A percentile compares a stretch with the other conserved stretches of the same genome.
phyloP scores from a whole-genome alignment of 495 filamentous ascomycete genomes.

The Pseudevernia furfuracea region DNA sequence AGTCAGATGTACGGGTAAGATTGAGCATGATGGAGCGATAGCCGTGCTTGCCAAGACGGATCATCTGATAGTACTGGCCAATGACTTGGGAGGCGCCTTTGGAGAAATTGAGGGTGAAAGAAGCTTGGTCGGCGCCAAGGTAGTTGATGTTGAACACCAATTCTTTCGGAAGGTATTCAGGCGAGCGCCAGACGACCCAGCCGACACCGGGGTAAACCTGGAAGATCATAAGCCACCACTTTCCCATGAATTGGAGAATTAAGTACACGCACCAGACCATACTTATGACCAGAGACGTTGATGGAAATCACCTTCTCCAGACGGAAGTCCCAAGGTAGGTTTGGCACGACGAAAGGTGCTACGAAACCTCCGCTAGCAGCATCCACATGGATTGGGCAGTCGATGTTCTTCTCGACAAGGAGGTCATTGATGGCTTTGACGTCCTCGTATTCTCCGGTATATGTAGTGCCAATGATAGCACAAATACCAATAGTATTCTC shows the following conservation, averaged over 20 bases:
- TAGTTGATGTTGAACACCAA: slow-evolving; percentile 98
- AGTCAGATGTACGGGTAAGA: slow-evolving; percentile 73
- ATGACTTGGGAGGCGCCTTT: slow-evolving; percentile 89
- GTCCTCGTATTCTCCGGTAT: slow-evolving; percentile 95
- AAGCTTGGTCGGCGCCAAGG: slow-evolving; percentile 87
- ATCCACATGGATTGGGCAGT: slow-evolving; percentile 84
- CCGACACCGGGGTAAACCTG: slow-evolving; percentile 83
- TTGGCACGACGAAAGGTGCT: slow-evolving; percentile 75
- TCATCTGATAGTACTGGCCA: slow-evolving; percentile 92
- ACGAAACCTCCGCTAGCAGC: slow-evolving; percentile 88
- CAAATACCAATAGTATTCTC: slow-evolving; percentile 97
- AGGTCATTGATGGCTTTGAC: slow-evolving; percentile 83
- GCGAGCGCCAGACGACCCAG: slow-evolving; percentile 83
- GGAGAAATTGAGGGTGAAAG: slow-evolving; percentile 95
- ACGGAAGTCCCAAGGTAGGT: slow-evolving; percentile 80
- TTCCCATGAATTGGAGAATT: not conserved
- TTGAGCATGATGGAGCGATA: slow-evolving; percentile 84
- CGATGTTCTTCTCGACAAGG: slow-evolving; percentile 58
- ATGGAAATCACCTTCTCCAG: slow-evolving; percentile 81
- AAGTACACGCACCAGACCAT: slow-evolving; percentile 43
- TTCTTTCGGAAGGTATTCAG: slow-evolving; percentile 76
- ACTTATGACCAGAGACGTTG: slow-evolving; percentile 91
- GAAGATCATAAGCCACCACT: slow-evolving; percentile 6
- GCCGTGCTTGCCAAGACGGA: slow-evolving; percentile 81
- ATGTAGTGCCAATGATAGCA: slow-evolving; percentile 79